Evolutionary conservation across 768 basidiomycete species (phyloP).

Genomic region (Leccinum longicurvipes): DNA sequence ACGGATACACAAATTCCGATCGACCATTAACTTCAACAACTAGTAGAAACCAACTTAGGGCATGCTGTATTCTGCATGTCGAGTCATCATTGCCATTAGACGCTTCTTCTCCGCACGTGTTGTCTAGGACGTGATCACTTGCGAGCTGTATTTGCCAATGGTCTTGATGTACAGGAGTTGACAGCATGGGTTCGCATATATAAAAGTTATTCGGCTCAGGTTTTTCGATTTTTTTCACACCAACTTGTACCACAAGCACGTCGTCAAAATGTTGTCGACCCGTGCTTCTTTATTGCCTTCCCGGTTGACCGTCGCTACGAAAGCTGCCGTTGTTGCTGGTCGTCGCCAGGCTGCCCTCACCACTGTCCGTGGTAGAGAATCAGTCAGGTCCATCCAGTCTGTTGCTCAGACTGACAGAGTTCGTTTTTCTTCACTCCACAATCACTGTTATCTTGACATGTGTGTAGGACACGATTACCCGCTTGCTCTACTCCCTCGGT

Average conservation of each 20-base stretch:
- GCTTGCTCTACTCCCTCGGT: constrained; percentile 94
- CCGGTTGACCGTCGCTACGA: constrained; percentile 37
- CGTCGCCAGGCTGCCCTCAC: constrained; percentile 39
- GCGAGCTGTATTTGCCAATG: constrained; percentile 9
- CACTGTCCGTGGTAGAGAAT: constrained; percentile 37
- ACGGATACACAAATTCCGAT: too few relatives aligned
- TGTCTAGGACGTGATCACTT: background rate
- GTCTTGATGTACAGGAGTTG: constrained; percentile 11
- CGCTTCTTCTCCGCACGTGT: background rate
- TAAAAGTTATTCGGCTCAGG: background rate
- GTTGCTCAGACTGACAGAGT: constrained; percentile 76
- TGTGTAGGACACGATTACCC: constrained; percentile 89
- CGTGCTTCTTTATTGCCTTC: constrained; percentile 23
- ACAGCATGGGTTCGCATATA: constrained; percentile 15
- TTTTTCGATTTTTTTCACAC: background rate
- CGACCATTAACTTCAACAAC: too few relatives aligned
- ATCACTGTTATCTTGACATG: background rate
- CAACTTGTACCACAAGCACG: constrained; percentile 2
- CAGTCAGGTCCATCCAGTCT: constrained; percentile 50
- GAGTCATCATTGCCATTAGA: background rate
- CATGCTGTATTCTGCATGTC: background rate
- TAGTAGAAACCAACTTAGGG: too few relatives aligned
- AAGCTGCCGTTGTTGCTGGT: constrained; percentile 46
- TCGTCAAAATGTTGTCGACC: constrained; percentile 28
- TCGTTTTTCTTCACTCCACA: constrained; percentile 15